Base-by-base conservation (phyloP, 1,139 yeast genomes). In the Suhomyces terraborum region DNA sequence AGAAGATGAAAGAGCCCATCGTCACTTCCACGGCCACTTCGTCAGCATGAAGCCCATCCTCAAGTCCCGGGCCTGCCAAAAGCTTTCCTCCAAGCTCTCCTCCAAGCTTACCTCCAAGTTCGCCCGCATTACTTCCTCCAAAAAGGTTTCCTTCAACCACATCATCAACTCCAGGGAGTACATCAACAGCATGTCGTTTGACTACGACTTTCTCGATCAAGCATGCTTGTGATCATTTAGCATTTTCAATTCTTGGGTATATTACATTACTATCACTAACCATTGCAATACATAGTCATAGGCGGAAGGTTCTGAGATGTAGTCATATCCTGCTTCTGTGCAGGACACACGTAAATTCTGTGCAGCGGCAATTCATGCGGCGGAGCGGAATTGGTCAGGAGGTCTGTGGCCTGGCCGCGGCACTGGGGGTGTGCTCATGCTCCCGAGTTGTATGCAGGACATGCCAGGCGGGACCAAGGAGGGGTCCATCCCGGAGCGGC, bases 141-240 rank as follows among this genome's bases (percentile, higher is more conserved):
- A 24, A 24, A 24, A 24, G 44, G 77, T 73, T 7, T 62, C 63
- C 34, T 73, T 73, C 46, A 67, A 67, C 52, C 68, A 66, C 53
- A 66, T 71, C 36, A 62, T 73, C 26, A 67, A 63, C 42, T 66
- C 73, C 9, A 58, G 78, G 42, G 78, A 73, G 53, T 65, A 65
- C 38, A 63, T 72, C 37, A 69, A 70, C 46, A 75, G 74, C 32
- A 66, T 63, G 36, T 58, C 66, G 22, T 63, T 70, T 41, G 78
- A 73, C 51, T 73, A 72, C 51, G 70, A 69, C 49, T 70, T 66
- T 47, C 59, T 73, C 45, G 77, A 72, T 51, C 61, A 66, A 32
- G 54, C 51, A 40, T 60, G 62, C 43, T 52, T 61, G 40, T 59
- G 39, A 41, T 23, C 21, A 36, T 19, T 10, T 31, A 26, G 41